A percentile compares a stretch with the other conserved stretches of the same genome.
phyloP scores from a whole-genome alignment of 768 basidiomycete species.

The Xerocomus potaroensis region DNA sequence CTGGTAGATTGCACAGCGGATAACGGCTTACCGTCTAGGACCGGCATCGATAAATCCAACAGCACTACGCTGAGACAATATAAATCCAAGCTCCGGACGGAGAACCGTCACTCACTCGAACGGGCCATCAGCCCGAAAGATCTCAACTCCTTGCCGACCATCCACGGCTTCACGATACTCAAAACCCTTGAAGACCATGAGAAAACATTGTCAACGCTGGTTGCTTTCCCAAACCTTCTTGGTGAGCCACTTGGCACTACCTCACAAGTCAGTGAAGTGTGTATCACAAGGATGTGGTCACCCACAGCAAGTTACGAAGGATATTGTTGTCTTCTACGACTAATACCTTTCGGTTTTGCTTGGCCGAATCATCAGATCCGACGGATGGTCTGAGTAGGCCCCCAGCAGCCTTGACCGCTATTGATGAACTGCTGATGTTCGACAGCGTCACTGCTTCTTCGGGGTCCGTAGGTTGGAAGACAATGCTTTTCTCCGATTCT shows the following conservation, averaged over 20 bases:
- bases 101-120: slow-evolving; percentile 66
- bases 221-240: slow-evolving; percentile 39
- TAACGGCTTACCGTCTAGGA: slow-evolving; percentile 68
- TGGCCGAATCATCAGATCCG: slow-evolving; percentile 43
- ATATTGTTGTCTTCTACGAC: slow-evolving; percentile 91
- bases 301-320: slow-evolving; percentile 77
- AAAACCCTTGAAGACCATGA: slow-evolving; percentile 47
- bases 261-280: slow-evolving; percentile 5
- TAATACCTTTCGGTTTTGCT: slow-evolving; percentile 56
- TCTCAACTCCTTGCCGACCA: slow-evolving; percentile 77
- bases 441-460: slow-evolving; percentile 9
- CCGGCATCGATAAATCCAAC: slow-evolving; percentile 89
- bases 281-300: slow-evolving; percentile 11
- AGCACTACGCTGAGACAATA: slow-evolving; percentile 63
- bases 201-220: background rate
- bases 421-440: slow-evolving; percentile 36
- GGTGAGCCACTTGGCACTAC: slow-evolving; percentile 60
- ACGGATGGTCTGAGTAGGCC: slow-evolving; percentile 67
- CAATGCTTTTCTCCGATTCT: slow-evolving; percentile 30
- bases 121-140: slow-evolving; percentile 66
- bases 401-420: slow-evolving; percentile 56
- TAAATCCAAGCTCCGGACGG: background rate
- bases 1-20: background rate
- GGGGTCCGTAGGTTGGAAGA: slow-evolving; percentile 13
- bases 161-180: slow-evolving; percentile 77